Percentiles rank a stretch among this genome's conserved stretches.
These are phyloP conservation scores for Aspergillus bertholletiae DNA, from an alignment of 495 filamentous ascomycete species.

Conservation along the genomic window DNA sequence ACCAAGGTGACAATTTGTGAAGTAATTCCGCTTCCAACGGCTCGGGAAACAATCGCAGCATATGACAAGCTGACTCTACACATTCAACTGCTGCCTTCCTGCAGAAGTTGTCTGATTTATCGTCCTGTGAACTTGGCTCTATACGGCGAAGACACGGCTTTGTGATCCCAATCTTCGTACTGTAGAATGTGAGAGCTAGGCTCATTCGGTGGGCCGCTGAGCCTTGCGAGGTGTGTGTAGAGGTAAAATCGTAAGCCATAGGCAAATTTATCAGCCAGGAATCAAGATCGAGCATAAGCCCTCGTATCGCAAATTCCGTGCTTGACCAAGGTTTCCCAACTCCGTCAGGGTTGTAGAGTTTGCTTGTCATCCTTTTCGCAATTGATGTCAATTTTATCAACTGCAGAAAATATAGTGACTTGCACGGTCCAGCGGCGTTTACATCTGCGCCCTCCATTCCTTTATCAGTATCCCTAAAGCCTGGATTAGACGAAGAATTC, in stretches of 20 bases:
- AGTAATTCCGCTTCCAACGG: slow-evolving; percentile 34
- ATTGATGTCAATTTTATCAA: slow-evolving; percentile 46
- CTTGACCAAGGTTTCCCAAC: slow-evolving; percentile 49
- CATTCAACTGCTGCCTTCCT: slow-evolving; percentile 51
- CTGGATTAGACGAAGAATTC: slow-evolving; percentile 3
- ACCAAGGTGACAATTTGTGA: slow-evolving; percentile 56
- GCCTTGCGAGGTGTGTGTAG: slow-evolving; percentile 28
- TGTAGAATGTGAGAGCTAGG: slow-evolving; percentile 54
- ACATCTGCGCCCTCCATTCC: slow-evolving; percentile 19
- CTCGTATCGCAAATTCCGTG: slow-evolving; percentile 37
- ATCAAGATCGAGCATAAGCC: slow-evolving; percentile 36
- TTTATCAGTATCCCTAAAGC: slow-evolving; percentile 14
- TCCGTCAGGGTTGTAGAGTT: slow-evolving; percentile 56
- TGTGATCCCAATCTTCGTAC: slow-evolving; percentile 56
- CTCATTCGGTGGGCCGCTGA: slow-evolving; percentile 38
- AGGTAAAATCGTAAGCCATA: slow-evolving; percentile 36
- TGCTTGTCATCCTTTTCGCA: slow-evolving; percentile 46
- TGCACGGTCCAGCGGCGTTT: slow-evolving; percentile 32
- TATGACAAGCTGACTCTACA: slow-evolving; percentile 53
- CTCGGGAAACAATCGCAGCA: slow-evolving; percentile 53
- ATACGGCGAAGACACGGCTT: slow-evolving; percentile 58
- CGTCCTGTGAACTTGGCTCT: slow-evolving; percentile 32
- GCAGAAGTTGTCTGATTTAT: slow-evolving; percentile 45
- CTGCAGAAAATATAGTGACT: slow-evolving; percentile 49
- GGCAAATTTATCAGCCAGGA: slow-evolving; percentile 40